Base-by-base conservation (phyloP, 805 yeast genomes). In the Ogataea neopini region DNA sequence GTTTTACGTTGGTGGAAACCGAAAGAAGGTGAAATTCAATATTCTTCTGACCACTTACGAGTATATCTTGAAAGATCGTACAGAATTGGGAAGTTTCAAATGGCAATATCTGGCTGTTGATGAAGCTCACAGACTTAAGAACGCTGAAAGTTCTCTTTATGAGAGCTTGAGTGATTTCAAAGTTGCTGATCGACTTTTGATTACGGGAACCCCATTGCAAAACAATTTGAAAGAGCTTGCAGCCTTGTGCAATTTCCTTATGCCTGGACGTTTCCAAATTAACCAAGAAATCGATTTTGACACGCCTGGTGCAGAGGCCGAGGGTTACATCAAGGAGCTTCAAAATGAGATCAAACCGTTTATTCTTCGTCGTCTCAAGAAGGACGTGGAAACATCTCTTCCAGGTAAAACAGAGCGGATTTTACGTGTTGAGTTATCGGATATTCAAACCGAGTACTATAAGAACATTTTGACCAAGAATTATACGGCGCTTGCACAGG, bases 61-160 rank as follows among this genome's bases (percentile, higher is more conserved):
- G 71, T 94, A 94, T 64, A 91, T 94, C 54, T 76, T 94, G 62
- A 94, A 94, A 61, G 99, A 94, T 66, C 75, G 90, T 36, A 57
- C 73, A 19, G 95, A 87, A 51, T 76, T 94, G 43, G 96, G 97
- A 4, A 64, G 80, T 23, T 79, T 94, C 49, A 86, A 79, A 65
- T 94, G 99, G 99, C 97, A 91, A 64, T 94, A 86, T 63, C 70
- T 95, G 56, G 99, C 99, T 2, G 98, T 94, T 20, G 99, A 94
- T 68, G 99, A 94, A 71, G 99, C 99, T 4, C 99, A 94, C 70
- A 79, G 99, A 62, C 75, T 94, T 63, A 94, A 94, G 59, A 94
- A 94, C 63, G 88, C 96, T 0, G 97, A 91, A 64, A 83, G 94
- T 23, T 91, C 98, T 0, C 71, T 94, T 34, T 94, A 94, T 65